Conservation (phyloP, 225 moss, liverwort and hornwort species). For the Bryum argenteum region DNA sequence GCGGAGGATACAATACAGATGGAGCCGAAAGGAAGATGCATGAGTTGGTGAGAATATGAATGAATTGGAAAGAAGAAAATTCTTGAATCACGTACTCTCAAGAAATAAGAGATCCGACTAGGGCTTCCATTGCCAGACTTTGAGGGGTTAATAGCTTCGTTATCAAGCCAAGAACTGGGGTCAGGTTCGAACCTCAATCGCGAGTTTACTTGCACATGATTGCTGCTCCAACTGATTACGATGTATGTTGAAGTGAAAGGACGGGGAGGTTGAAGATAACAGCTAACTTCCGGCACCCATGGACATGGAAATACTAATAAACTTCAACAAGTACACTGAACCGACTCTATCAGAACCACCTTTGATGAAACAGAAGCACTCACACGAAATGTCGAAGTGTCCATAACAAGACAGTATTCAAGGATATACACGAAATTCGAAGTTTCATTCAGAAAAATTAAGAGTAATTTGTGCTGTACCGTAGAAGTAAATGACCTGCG, state of each 20-base stretch:
- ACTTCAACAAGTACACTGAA: not conserved
- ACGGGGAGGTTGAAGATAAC: constrained; percentile 17
- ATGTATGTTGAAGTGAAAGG: constrained; percentile 8
- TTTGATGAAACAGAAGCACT: not conserved
- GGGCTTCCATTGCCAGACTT: not conserved
- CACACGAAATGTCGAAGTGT: not conserved
- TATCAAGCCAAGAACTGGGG: constrained; percentile 18
- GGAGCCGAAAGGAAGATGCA: not conserved
- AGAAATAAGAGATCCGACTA: not conserved
- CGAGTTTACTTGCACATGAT: not conserved
- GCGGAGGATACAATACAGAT: not conserved
- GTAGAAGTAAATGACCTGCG: not conserved
- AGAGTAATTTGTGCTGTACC: too few relatives aligned
- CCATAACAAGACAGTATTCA: not conserved
- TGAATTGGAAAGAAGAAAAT: not conserved
- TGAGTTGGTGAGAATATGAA: not conserved
- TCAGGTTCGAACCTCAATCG: not conserved
- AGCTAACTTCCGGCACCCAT: constrained; percentile 13
- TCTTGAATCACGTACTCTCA: not conserved
- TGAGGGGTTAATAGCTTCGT: not conserved
- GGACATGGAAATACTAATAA: not conserved
- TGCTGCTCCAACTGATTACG: constrained; percentile 10
- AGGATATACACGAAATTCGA: not conserved
- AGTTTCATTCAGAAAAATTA: too few relatives aligned
- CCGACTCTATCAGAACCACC: not conserved